phyloP scores from a whole-genome alignment of 768 basidiomycete genomes.

The Phlebiopsis flavidoalba region DNA sequence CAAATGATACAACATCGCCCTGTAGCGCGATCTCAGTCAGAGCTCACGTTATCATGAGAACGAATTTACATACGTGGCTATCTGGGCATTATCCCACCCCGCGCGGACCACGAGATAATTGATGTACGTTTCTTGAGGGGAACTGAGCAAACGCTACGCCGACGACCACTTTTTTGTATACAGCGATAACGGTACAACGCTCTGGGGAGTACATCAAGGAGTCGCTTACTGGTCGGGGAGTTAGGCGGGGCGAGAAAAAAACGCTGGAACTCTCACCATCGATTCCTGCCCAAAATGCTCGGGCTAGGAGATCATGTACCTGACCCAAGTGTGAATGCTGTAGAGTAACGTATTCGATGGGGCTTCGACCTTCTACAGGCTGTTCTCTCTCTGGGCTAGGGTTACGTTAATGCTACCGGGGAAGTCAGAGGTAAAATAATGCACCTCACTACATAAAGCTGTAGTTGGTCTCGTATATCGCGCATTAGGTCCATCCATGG shows the following conservation, averaged over 20 bases:
- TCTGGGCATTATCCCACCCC: conserved; percentile 77
- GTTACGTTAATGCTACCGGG: too few species aligned
- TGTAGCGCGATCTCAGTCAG: conserved; percentile 21
- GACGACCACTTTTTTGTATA: conserved; percentile 65
- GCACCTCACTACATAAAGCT: conserved; percentile 50
- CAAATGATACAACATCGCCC: conserved; percentile 75
- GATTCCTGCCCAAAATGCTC: conserved; percentile 75
- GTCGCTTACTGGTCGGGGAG: conserved; percentile 51
- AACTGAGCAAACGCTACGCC: conserved; percentile 74
- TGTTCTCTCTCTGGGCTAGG: conserved; percentile 52
- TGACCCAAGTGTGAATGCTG: conserved; percentile 57
- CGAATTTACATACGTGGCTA: conserved; percentile 56
- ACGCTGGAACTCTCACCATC: conserved; percentile 42
- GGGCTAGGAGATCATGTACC: conserved; percentile 63
- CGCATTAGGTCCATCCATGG: conserved; percentile 76
- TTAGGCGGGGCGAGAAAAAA: neutral
- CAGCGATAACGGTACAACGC: conserved; percentile 69
- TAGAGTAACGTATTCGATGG: conserved; percentile 62
- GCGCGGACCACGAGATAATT: conserved; percentile 75
- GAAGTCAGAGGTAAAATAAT: neutral
- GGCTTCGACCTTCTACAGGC: conserved; percentile 37
- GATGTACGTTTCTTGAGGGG: conserved; percentile 77
- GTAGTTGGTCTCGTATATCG: conserved; percentile 66
- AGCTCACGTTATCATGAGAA: neutral
- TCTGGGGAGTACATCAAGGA: conserved; percentile 66